phyloP scores from a whole-genome alignment of 345 rosid genomes.

The Bruguiera sexangula region DNA sequence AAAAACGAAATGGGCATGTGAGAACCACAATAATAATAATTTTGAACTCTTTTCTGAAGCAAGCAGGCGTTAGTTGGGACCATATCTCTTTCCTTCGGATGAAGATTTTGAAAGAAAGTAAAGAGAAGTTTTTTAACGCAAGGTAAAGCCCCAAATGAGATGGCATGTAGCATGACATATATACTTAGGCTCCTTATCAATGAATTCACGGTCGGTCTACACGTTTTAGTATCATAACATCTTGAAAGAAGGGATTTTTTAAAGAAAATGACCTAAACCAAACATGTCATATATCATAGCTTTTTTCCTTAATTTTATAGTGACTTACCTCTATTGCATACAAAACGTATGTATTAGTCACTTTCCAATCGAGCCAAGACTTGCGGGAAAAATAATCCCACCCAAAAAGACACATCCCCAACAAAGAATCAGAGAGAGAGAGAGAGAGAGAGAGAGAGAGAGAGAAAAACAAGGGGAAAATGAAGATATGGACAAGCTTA shows the following conservation, averaged over 20 bases:
- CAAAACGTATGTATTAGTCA: neutral
- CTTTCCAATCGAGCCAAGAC: slow-evolving; percentile 25
- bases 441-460: no score
- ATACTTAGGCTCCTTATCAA: neutral
- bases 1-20: slow-evolving; percentile 17
- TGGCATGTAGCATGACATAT: neutral
- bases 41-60: slow-evolving; percentile 10
- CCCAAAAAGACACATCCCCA: neutral
- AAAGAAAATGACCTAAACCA: slow-evolving; percentile 41
- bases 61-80: slow-evolving; percentile 11
- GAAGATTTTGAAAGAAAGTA: slow-evolving; percentile 18
- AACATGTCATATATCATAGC: slow-evolving; percentile 21
- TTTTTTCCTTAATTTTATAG: slow-evolving; percentile 11
- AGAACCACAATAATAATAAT: slow-evolving; percentile 1
- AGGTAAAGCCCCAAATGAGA: slow-evolving; percentile 22
- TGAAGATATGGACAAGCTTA: no score
- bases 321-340: slow-evolving; percentile 1
- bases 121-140: slow-evolving; percentile 16
- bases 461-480: no score
- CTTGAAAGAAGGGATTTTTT: neutral
- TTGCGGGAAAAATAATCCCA: slow-evolving; percentile 19
- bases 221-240: slow-evolving; percentile 4
- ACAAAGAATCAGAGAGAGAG: no score
- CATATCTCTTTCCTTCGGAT: slow-evolving; percentile 14
- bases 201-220: slow-evolving; percentile 1